Evolutionary conservation across 768 basidiomycete genomes (phyloP).

Genomic region (Tricholoma sp.): DNA sequence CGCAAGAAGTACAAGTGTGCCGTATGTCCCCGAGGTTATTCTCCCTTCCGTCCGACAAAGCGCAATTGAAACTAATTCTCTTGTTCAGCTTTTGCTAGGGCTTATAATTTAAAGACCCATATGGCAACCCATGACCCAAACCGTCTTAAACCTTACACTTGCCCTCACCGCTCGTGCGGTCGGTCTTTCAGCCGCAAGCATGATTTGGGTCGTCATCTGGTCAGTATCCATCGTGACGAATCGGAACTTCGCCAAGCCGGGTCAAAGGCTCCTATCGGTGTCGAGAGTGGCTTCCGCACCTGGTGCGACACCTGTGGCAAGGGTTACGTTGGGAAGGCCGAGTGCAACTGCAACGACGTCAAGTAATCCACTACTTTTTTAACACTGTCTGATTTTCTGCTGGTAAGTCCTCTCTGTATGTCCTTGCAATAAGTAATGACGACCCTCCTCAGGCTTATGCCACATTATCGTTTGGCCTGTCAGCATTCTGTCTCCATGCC

Average conservation of each 20-base stretch:
- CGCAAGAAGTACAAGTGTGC: conserved; percentile 78
- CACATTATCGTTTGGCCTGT: conserved; percentile 29
- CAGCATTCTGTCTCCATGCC: conserved; percentile 28
- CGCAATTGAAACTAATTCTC: conserved; percentile 8
- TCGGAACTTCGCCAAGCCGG: conserved; percentile 34
- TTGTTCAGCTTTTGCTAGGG: conserved; percentile 79
- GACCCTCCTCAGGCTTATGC: conserved; percentile 19
- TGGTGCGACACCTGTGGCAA: conserved; percentile 80
- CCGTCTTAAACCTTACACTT: conserved; percentile 83
- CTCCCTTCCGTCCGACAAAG: not conserved
- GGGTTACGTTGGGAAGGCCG: conserved; percentile 51
- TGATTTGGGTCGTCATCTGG: conserved; percentile 85
- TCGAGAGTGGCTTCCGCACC: conserved; percentile 52
- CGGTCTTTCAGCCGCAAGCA: conserved; percentile 94
- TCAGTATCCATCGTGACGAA: conserved; percentile 80
- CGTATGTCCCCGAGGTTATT: conserved; percentile 66
- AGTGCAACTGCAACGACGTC: conserved; percentile 62
- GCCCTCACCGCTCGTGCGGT: conserved; percentile 80
- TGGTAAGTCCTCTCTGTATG: conserved; percentile 21
- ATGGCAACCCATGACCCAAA: conserved; percentile 93
- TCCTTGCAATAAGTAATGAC: not conserved
- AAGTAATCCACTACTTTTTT: conserved; percentile 36
- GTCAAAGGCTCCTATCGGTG: conserved; percentile 56
- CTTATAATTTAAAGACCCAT: conserved; percentile 94
- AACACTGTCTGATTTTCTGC: conserved; percentile 15